Conservation (phyloP, 257 asterid genomes). For the Nicotiana noctiflora region DNA sequence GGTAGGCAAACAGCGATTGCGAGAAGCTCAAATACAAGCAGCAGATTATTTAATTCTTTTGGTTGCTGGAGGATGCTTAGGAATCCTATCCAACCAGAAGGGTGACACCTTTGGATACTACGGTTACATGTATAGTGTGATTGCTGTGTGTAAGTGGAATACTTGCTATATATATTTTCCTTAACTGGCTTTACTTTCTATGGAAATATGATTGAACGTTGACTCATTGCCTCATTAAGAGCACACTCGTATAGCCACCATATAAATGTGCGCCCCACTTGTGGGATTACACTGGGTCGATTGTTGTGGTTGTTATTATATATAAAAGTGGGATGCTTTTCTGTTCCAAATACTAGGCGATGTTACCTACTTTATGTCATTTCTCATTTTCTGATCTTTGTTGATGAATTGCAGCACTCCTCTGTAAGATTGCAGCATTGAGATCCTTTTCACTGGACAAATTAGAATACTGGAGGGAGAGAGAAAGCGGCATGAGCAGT, state of each 20-base stretch:
- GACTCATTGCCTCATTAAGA: background rate
- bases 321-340: background rate
- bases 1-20: slow-evolving; percentile 70
- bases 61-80: slow-evolving; percentile 95
- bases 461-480: slow-evolving; percentile 71
- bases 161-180: background rate
- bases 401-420: slow-evolving; percentile 62
- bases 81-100: slow-evolving; percentile 74
- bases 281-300: no score
- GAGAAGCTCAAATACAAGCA: slow-evolving; percentile 92
- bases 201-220: background rate
- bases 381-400: slow-evolving; percentile 14
- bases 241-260: background rate
- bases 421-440: slow-evolving; percentile 83
- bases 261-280: no score
- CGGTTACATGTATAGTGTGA: slow-evolving; percentile 83
- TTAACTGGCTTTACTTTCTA: background rate
- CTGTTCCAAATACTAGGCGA: background rate
- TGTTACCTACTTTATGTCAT: background rate
- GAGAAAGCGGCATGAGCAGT: slow-evolving; percentile 84
- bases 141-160: slow-evolving; percentile 81
- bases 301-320: no score
- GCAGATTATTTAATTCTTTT: slow-evolving; percentile 87
- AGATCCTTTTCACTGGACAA: slow-evolving; percentile 84
- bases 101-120: slow-evolving; percentile 86